Percentiles rank a stretch among this genome's conserved stretches.
Evolutionary conservation across 1,139 yeast species (phyloP).

Genomic region (Lodderomyces parapsilosis): DNA sequence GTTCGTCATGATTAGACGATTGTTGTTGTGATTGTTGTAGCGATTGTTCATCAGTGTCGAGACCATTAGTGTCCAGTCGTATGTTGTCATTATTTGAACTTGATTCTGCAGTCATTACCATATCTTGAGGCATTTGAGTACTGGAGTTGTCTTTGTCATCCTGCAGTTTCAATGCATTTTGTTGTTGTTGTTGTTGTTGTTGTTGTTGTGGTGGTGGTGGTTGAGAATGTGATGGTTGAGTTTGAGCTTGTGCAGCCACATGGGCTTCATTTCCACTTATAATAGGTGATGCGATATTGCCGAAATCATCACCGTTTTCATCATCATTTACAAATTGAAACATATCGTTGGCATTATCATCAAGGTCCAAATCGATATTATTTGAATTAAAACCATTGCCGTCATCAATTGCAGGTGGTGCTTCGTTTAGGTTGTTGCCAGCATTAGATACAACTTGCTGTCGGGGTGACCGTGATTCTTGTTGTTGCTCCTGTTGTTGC

Average conservation of each 20-base stretch:
- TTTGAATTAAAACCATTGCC: neutral
- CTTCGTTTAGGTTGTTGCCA: neutral
- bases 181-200: neutral
- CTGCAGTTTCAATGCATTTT: neutral
- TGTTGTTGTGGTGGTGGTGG: neutral
- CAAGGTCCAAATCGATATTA: slow-evolving; percentile 3
- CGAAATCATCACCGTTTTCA: neutral
- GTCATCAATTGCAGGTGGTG: neutral
- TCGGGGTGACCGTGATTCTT: neutral
- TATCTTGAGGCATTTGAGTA: neutral
- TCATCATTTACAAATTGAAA: slow-evolving; percentile 4
- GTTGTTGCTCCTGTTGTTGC: slow-evolving; percentile 2
- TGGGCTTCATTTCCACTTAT: slow-evolving; percentile 3
- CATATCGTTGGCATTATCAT: neutral
- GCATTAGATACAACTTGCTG: neutral
- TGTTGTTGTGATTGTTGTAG: neutral
- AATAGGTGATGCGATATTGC: neutral
- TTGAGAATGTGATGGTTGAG: neutral
- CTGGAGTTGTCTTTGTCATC: neutral
- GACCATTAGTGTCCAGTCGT: slow-evolving; percentile 1
- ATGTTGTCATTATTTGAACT: neutral
- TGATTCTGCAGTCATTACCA: neutral
- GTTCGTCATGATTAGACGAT: neutral
- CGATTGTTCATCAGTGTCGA: neutral
- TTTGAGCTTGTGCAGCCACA: neutral